Base-by-base conservation (phyloP, 139 green algal species). In the Chlamydomonas sp. region DNA sequence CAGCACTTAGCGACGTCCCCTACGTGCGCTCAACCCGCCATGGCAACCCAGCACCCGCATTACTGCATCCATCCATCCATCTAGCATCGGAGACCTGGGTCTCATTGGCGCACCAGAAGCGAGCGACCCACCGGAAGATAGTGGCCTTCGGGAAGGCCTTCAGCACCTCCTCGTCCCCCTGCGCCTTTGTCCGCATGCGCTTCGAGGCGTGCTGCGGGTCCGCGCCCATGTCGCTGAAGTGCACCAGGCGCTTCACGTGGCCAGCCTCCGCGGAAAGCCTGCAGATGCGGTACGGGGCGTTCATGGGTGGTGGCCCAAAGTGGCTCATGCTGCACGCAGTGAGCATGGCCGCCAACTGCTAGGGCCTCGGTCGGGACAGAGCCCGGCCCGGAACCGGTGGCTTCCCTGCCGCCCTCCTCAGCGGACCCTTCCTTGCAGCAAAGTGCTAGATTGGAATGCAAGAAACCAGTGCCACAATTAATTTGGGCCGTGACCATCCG, bases 131-230 rank as follows among this genome's bases (percentile, higher is more conserved):
- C 85, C 80, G 82, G 58, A 92, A n/a, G 83, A 97, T 94, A 59
- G 96, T 98, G 31, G 96, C 91, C 4, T 90, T 58, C 2, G 93
- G 93, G 31, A 95, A 94, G 63, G 91, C 79, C n/a, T 90, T 89
- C 3, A 88, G 77, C 14, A 98, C 89, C 18, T 89, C 93, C 16
- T 82, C 85, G 80, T 98, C 96, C 0, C 96, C 96, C n/a, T 79
- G 79, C 2, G 89, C 95, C 92, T 99, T 99, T 79, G 94, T 97
- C 61, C 90, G 90, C 80, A 99, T 91, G 69, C 96, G 94, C 12
- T 82, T 68, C 8, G 92, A 97, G 12, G 92, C 61, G 31, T 96
- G 93, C 49, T 95, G 64, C 2, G 84, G 31, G 9, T 90, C 82
- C 1, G 97, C 97, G 6, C 93, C 97, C 68, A 99, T 87, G 67